Conservation (phyloP, 2,329 filamentous ascomycete species). For the Xylariaceae sp. region DNA sequence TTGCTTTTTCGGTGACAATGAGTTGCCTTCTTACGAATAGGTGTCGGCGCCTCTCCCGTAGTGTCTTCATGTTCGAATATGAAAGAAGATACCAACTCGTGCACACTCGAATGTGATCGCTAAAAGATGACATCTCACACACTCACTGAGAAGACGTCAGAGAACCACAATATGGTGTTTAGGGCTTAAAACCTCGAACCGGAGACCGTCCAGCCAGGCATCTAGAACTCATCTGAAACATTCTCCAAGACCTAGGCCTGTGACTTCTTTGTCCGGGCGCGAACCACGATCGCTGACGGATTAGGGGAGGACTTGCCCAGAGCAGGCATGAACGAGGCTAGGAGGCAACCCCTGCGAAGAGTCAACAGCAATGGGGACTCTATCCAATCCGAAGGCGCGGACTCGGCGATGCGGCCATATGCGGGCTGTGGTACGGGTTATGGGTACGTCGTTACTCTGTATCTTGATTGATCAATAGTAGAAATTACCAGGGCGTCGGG, state of each 20-base stretch:
- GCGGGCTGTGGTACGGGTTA: neutral
- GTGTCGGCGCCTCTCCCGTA: neutral
- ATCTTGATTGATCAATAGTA: neutral
- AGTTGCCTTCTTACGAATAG: neutral
- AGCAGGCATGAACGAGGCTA: neutral
- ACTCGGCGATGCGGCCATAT: neutral
- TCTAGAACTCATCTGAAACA: neutral
- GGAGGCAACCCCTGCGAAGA: neutral
- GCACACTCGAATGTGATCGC: no score
- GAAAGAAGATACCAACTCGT: neutral
- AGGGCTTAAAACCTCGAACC: neutral
- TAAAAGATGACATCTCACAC: no score
- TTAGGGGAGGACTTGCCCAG: neutral
- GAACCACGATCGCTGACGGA: neutral
- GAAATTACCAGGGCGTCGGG: neutral
- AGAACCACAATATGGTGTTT: neutral
- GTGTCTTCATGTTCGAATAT: neutral
- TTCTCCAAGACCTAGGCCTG: neutral
- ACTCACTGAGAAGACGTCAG: no score
- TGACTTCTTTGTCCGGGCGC: neutral
- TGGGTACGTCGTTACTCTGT: neutral
- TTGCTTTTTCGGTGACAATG: neutral
- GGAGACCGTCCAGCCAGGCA: neutral
- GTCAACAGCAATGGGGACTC: neutral
- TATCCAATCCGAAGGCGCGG: neutral